Base-by-base conservation (phyloP, 176 grass and related monocot species). In the Sorghum bicolor region DNA sequence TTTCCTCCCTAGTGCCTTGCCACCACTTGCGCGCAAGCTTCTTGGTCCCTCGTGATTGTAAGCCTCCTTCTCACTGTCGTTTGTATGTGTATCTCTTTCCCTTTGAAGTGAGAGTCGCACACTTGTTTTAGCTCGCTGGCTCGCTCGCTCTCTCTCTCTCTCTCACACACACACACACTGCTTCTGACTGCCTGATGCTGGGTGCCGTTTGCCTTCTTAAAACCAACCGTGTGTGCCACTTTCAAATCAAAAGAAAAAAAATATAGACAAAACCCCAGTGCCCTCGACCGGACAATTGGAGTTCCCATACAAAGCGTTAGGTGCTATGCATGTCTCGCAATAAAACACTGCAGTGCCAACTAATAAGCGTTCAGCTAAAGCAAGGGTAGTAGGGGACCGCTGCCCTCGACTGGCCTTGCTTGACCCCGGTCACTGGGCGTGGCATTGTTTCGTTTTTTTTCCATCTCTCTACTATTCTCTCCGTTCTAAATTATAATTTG, bases 301-400 rank as follows among this genome's bases (percentile, higher is more conserved):
- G 82, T 80, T 70, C 70, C 62, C 76, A 80, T 31, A 26, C 41
- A 82, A 60, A 44, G 62, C 20, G 22, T 69, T 80, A 20, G 81
- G 69, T 84, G 60, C 60, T 11, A 68, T 58, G 58, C 40, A 88
- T 60, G 61, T 36, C 22, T 67, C 12, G 8, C 20, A 47, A 73
- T 73, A 50, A 74, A 78, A 33, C 55, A 9, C 33, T 67, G 61
- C 36, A 75, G 37, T 13, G 45, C 87, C 81, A 84, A 45, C 60
- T 24, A 84, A 47, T 24, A 84, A 47, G 45, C 68, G 45, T 84
- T 61, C 47, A 84, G 36, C 45, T n/a, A 75, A 84, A 84, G 75
- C 74, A n/a, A 57, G 78, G 73, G n/a, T n/a, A n/a, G n/a, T n/a
- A n/a, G n/a, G 11, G 55, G 75, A 33, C 12, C 1, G 75, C 70